Evolutionary conservation across 2,329 filamentous ascomycete genomes (phyloP), one percentile per base, ranked within the genome.

Genomic region (Fusarium tjaetaba): DNA sequence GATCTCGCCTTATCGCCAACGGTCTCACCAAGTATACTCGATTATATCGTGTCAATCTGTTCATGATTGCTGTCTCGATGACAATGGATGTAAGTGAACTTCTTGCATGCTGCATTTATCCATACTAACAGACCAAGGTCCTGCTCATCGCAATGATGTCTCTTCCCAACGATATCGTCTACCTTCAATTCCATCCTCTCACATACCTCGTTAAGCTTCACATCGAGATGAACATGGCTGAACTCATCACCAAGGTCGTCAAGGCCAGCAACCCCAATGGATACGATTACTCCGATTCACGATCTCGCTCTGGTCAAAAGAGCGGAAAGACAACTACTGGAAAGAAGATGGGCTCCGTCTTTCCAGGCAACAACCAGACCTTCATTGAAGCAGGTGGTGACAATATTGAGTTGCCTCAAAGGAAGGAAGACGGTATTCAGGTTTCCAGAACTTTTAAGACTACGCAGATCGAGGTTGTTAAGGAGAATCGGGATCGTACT

Each of bases 141-240:
- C 61, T 80, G 5, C 61, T 79, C 7, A 81, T 81, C 24, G 79
- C 72, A 4, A 76, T 80, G 61, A 80, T 81, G 78, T 80, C 79
- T 20, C 75, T 81, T 0, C 75, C 74, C 6, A 80, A 79, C 7
- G 74, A 76, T 2, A 73, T 80, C 24, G 74, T 81, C 26, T 81
- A 79, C 66, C 82, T 87, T 36, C 85, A 87, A 71, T 87, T 88
- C 76, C 86, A 88, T 52, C 86, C 86, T 0, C 80, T 88, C 5
- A 86, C 85, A 5, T 88, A 88, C 72, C 81, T 87, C 22, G 85
- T 88, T 58, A 88, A 88, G 62, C 82, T 88, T 18, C 85, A 88
- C 63, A 88, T 88, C 70, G 86, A 88, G 72, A 84, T 88, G 82
- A 85, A 83, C 34, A 87, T 88, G 85, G 86, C 86, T 48, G 85